Base-by-base conservation (phyloP, 768 basidiomycete species). In the Pleurotus eryngii region DNA sequence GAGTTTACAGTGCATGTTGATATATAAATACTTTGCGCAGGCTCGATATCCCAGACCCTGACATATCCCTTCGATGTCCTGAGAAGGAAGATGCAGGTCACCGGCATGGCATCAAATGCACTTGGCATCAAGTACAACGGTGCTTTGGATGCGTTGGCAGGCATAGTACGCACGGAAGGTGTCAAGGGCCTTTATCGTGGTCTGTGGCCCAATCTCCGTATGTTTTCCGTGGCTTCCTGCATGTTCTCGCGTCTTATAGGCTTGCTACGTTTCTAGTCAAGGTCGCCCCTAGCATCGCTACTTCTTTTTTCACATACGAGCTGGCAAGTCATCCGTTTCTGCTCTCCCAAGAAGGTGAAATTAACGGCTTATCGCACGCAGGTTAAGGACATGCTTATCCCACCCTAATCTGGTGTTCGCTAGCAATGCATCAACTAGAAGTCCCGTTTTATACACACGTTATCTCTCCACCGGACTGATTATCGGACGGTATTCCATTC, bases 21-120 rank as follows among this genome's bases (percentile, higher is more conserved):
- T 48, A 48, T 53, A 30, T 17, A n/a, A 53, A 39, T 53, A 39
- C 35, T 30, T 42, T 20, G n/a, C 15, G 17, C 72, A 83, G 92
- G 92, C n/a, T 85, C 88, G 22, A 88, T 96, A 61, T 95, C 94
- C 11, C 93, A 98, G 70, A 92, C 94, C 49, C 72, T 98, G 64
- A 98, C 95, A 4, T 98, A 96, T 69, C 96, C 96, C 7, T 92
- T 97, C 65, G 96, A 99, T 69, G 92, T 98, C 4, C 72, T 98
- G 58, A 81, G 96, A 47, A 81, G 96, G 59, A 96, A 98, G 78
- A 94, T 98, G 89, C 96, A 98, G 70, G 91, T 96, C 58, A 81
- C 85, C 4, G 92, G 92, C 11, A 87, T 95, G 85, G 72, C 81
- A 63, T 76, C 73, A 11, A 81, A 80, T 15, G 75, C 79, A 11